These are phyloP conservation scores for Lichtheimia corymbifera DNA, from an alignment of 371 early-diverging fungal species.

Conservation along the genomic window DNA sequence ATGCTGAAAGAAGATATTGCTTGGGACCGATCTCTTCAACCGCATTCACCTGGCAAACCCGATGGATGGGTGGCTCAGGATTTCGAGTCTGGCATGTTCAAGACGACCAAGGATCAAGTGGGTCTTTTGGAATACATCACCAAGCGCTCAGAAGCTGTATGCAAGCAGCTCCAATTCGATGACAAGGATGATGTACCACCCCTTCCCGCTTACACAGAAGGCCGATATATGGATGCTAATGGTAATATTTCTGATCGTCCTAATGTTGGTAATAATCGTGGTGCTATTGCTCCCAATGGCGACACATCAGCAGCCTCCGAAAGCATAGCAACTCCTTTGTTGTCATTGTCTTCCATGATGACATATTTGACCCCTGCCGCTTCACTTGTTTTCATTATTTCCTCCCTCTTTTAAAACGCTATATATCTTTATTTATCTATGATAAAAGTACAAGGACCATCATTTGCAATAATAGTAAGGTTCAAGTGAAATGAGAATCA, in stretches of 20 bases:
- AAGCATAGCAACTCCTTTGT: too few relatives aligned
- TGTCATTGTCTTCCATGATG: too few relatives aligned
- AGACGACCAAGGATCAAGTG: conserved; percentile 15
- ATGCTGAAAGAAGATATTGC: conserved; percentile 56
- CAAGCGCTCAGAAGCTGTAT: conserved; percentile 27
- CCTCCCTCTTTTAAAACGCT: not conserved
- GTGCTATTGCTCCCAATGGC: too few relatives aligned
- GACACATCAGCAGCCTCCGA: too few relatives aligned
- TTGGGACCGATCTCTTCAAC: conserved; percentile 46
- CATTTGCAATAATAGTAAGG: too few relatives aligned
- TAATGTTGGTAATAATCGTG: not conserved
- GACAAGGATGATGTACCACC: conserved; percentile 44
- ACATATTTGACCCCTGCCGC: too few relatives aligned
- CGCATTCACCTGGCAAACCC: conserved; percentile 44
- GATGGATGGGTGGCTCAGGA: conserved; percentile 37
- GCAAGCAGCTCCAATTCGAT: conserved; percentile 29
- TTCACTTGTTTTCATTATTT: conserved; percentile 1
- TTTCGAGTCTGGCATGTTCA: conserved; percentile 43
- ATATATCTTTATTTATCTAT: too few relatives aligned
- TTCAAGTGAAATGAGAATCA: too few relatives aligned
- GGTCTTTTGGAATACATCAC: conserved; percentile 33
- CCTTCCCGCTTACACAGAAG: conserved; percentile 31
- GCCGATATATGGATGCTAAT: conserved; percentile 10
- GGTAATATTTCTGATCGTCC: not conserved
- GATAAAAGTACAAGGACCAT: too few relatives aligned